These are phyloP conservation scores for Ceratocystis eucalypticola DNA, from an alignment of 2,329 filamentous ascomycete species.

Conservation along the genomic window DNA sequence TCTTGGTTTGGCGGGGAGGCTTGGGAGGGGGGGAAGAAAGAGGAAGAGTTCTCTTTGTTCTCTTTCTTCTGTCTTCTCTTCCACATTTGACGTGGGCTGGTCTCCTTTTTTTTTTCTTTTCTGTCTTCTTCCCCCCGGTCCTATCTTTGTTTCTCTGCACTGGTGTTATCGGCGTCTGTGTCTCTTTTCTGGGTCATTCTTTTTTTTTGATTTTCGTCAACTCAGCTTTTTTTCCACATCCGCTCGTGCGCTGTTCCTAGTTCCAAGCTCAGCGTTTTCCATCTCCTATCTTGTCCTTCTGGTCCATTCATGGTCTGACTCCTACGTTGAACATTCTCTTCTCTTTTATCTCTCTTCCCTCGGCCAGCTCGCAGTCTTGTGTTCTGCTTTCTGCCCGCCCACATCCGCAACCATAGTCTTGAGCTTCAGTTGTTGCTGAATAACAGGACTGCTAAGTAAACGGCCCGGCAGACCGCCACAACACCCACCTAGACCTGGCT, in stretches of 20 bases:
- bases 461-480: background rate
- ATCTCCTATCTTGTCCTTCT: background rate
- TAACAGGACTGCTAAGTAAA: background rate
- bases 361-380: background rate
- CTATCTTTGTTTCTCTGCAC: background rate
- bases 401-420: background rate
- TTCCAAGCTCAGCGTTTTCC: background rate
- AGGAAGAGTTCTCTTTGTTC: background rate
- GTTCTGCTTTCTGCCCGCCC: background rate
- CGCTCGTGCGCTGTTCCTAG: background rate
- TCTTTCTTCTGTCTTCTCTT: background rate
- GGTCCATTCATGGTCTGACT: no score
- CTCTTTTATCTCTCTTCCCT: no score
- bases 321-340: no score
- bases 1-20: background rate
- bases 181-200: background rate
- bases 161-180: constrained; percentile 4
- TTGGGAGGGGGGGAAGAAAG: background rate
- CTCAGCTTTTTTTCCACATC: background rate
- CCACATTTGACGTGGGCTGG: background rate
- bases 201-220: background rate
- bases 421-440: background rate
- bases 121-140: background rate
- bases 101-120: background rate
- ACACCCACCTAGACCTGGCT: background rate